phyloP scores from a whole-genome alignment of 345 rosid genomes.

The Camelina neglecta region DNA sequence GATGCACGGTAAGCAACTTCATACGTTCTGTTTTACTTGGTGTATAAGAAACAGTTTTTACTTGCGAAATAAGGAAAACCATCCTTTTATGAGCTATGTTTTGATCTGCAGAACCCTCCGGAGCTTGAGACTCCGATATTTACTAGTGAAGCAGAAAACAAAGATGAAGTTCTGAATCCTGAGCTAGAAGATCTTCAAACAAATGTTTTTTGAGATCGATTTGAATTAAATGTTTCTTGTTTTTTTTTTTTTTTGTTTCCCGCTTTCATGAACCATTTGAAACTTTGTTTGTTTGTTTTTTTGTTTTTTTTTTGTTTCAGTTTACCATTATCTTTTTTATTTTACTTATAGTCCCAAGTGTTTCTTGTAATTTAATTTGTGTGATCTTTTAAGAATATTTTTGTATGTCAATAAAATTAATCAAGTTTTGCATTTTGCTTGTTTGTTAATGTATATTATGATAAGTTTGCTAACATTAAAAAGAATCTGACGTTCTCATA shows the following conservation, averaged over 20 bases:
- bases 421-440: too few species aligned
- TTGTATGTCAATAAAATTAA: too few species aligned
- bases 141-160: slow-evolving; percentile 50
- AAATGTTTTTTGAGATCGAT: slow-evolving; percentile 65
- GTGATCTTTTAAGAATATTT: too few species aligned
- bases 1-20: slow-evolving; percentile 83
- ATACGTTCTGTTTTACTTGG: slow-evolving; percentile 24
- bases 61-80: slow-evolving; percentile 13
- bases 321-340: too few species aligned
- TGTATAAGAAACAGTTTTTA: slow-evolving; percentile 10
- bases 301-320: too few species aligned
- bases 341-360: too few species aligned
- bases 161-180: slow-evolving; percentile 59
- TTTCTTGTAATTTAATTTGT: too few species aligned
- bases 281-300: neutral
- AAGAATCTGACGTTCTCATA: too few species aligned
- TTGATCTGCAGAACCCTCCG: slow-evolving; percentile 67
- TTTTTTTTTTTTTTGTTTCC: neutral
- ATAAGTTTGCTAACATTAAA: too few species aligned
- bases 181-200: slow-evolving; percentile 68
- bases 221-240: slow-evolving; percentile 5
- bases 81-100: neutral
- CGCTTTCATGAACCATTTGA: slow-evolving; percentile 16
- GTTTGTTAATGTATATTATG: too few species aligned
- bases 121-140: slow-evolving; percentile 71